A percentile compares a stretch with the other conserved stretches of the same genome.
Conservation (phyloP, 192 early-diverging fungal genomes). For the Coemansia sp. region DNA sequence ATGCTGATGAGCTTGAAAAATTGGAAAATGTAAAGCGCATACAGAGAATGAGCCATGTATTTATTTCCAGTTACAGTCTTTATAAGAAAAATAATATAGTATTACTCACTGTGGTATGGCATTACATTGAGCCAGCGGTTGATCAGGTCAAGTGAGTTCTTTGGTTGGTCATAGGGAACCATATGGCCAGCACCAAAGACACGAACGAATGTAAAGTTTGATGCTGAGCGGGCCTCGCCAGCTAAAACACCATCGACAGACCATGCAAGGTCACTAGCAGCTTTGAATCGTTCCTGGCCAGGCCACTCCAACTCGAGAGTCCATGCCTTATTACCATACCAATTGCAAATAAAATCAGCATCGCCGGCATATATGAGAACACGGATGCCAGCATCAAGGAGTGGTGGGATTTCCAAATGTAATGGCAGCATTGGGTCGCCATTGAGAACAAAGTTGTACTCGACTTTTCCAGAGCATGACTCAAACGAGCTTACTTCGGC, state of each 20-base stretch:
- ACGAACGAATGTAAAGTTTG: slow-evolving; percentile 81
- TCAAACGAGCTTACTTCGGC: slow-evolving; percentile 69
- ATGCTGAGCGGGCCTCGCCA: slow-evolving; percentile 67
- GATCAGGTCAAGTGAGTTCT: slow-evolving; percentile 79
- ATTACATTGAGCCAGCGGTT: slow-evolving; percentile 78
- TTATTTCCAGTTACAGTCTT: no score
- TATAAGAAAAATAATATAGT: no score
- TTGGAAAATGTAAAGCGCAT: no score
- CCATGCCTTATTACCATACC: slow-evolving; percentile 91
- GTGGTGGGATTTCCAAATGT: slow-evolving; percentile 64
- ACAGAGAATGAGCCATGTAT: no score
- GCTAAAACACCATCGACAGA: slow-evolving; percentile 58
- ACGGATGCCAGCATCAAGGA: slow-evolving; percentile 79
- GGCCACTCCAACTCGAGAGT: slow-evolving; percentile 80
- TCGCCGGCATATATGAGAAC: slow-evolving; percentile 92
- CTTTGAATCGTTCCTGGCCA: slow-evolving; percentile 67
- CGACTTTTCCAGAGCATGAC: slow-evolving; percentile 83
- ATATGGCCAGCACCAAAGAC: slow-evolving; percentile 89
- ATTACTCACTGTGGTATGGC: no score
- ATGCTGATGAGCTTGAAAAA: no score
- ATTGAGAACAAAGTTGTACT: no score
- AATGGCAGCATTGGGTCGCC: no score
- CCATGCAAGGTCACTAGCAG: slow-evolving; percentile 73
- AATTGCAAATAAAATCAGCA: slow-evolving; percentile 93
- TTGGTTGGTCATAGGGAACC: slow-evolving; percentile 93